A percentile compares a stretch with the other conserved stretches of the same genome.
Evolutionary conservation across 2,329 filamentous ascomycete genomes (phyloP).

Genomic region (Sporothrix schenckii): DNA sequence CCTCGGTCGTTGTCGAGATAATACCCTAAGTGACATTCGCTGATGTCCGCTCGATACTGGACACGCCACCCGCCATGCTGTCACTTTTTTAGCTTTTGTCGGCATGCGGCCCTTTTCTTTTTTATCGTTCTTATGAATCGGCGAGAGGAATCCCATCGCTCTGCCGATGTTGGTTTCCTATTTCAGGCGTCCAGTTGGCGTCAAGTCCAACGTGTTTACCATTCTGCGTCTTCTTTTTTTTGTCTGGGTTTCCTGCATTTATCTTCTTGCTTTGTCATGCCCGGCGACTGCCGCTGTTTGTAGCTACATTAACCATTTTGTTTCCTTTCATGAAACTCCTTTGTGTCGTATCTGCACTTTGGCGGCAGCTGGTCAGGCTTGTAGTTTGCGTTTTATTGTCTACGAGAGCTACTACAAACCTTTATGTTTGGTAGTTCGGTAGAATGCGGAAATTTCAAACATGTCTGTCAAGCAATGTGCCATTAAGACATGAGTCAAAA

Average conservation of each 20-base stretch:
- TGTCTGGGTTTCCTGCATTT: slow-evolving; percentile 14
- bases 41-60: neutral
- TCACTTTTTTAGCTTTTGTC: too few relatives aligned
- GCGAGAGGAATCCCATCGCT: slow-evolving; percentile 1
- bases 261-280: neutral
- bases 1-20: neutral
- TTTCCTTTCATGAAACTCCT: neutral
- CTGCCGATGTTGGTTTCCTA: neutral
- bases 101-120: neutral
- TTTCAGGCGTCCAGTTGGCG: neutral
- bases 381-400: too few relatives aligned
- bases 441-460: too few relatives aligned
- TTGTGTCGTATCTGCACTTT: too few relatives aligned
- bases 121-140: neutral
- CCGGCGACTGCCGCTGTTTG: neutral
- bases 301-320: neutral
- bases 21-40: neutral
- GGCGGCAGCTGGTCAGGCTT: too few relatives aligned
- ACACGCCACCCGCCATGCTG: neutral
- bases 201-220: neutral
- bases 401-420: too few relatives aligned
- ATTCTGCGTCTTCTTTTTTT: neutral
- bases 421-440: too few relatives aligned
- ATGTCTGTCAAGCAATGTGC: too few relatives aligned
- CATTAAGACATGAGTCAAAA: too few relatives aligned